These are phyloP conservation scores for Linanthus parryae DNA, from an alignment of 148 eudicot species.

Conservation along the genomic window DNA sequence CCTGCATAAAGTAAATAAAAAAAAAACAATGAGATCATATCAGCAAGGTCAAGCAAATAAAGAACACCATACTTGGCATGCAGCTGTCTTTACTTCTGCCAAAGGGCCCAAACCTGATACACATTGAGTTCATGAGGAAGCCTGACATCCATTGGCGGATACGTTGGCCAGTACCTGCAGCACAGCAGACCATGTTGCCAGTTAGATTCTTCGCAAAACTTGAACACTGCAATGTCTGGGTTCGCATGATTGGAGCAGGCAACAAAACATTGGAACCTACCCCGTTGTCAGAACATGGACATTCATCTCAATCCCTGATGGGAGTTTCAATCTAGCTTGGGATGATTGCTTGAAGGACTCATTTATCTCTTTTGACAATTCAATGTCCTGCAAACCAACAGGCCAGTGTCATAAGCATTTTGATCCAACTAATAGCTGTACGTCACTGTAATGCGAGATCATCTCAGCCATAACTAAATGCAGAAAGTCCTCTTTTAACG, in stretches of 20 bases:
- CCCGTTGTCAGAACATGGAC: conserved; percentile 98
- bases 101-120: conserved; percentile 87
- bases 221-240: not conserved
- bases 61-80: not conserved
- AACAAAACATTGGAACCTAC: conserved; percentile 25
- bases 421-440: no score
- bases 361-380: conserved; percentile 90
- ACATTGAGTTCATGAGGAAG: conserved; percentile 94
- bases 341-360: conserved; percentile 95
- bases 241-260: conserved; percentile 5
- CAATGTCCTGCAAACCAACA: conserved; percentile 65
- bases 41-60: not conserved
- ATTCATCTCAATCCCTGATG: conserved; percentile 97
- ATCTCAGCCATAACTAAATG: no score
- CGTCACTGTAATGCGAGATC: no score
- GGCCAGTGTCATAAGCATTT: not conserved
- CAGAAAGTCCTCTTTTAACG: no score
- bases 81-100: conserved; percentile 5
- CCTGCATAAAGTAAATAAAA: conserved; percentile 41
- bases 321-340: conserved; percentile 93
- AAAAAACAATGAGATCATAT: not conserved
- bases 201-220: not conserved
- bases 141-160: conserved; percentile 95
- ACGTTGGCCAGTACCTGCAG: conserved; percentile 98
- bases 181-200: conserved; percentile 7